phyloP scores from a whole-genome alignment of 1,139 yeast species.

The Candida glucosophila region DNA sequence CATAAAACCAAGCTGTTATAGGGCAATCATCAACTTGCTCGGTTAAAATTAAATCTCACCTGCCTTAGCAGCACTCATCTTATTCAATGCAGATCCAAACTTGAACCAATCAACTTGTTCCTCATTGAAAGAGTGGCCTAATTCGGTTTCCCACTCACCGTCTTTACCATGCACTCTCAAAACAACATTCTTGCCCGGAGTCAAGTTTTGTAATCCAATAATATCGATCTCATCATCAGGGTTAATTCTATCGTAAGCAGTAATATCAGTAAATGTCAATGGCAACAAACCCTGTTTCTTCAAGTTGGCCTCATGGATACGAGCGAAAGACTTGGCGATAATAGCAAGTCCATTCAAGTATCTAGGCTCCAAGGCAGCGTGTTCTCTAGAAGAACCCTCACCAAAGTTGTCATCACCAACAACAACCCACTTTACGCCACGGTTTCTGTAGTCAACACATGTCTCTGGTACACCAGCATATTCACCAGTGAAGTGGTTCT shows the following conservation, averaged over 20 bases:
- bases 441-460: constrained; percentile 90
- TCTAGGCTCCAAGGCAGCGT: constrained; percentile 99
- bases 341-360: constrained; percentile 97
- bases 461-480: constrained; percentile 95
- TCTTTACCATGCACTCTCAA: constrained; percentile 86
- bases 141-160: constrained; percentile 82
- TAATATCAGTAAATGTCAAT: constrained; percentile 80
- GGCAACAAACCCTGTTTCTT: constrained; percentile 64
- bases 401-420: constrained; percentile 99
- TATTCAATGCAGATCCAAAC: constrained; percentile 97
- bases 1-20: too few species aligned
- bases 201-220: constrained; percentile 72
- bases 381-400: constrained; percentile 99
- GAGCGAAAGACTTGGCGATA: constrained; percentile 94
- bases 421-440: constrained; percentile 92
- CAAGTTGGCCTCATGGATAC: constrained; percentile 63
- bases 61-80: constrained; percentile 90
- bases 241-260: constrained; percentile 90
- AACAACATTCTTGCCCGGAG: constrained; percentile 88
- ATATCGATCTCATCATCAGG: constrained; percentile 87
- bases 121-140: constrained; percentile 88
- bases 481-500: constrained; percentile 87
- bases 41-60: too few species aligned
- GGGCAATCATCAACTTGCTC: too few species aligned
- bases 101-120: constrained; percentile 99